These are phyloP conservation scores for Camellia oleifera DNA, from an alignment of 179 eudicot species.

Conservation along the genomic window DNA sequence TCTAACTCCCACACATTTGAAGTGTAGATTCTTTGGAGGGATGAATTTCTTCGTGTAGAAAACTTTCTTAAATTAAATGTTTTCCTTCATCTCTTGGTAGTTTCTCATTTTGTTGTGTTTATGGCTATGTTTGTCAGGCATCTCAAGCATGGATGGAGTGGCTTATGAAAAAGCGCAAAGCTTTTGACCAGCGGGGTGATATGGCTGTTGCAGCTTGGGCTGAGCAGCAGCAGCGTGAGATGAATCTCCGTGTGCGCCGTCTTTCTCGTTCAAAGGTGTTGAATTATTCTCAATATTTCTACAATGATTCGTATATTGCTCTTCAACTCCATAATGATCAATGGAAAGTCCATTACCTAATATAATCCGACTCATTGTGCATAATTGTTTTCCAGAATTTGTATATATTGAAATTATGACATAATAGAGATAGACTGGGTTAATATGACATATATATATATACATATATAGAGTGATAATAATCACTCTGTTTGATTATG, in stretches of 20 bases:
- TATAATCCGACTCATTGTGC: too few species aligned
- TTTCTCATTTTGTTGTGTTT: slow-evolving; percentile 11
- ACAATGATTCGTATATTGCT: background rate
- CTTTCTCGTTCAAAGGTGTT: slow-evolving; percentile 88
- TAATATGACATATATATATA: too few species aligned
- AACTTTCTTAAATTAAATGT: background rate
- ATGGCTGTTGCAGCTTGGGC: slow-evolving; percentile 99
- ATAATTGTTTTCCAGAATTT: too few species aligned
- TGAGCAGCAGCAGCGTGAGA: slow-evolving; percentile 95
- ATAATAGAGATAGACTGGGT: too few species aligned
- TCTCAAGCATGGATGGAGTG: slow-evolving; percentile 98
- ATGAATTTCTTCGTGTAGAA: background rate
- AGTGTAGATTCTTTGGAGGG: too few species aligned
- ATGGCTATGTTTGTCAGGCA: slow-evolving; percentile 44
- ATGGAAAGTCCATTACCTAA: too few species aligned
- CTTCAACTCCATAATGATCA: background rate
- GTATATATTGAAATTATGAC: too few species aligned
- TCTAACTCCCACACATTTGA: background rate
- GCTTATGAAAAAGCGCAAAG: slow-evolving; percentile 87
- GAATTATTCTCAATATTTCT: background rate
- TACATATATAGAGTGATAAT: too few species aligned
- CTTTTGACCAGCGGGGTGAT: slow-evolving; percentile 94
- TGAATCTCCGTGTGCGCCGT: slow-evolving; percentile 74
- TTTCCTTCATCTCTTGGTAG: background rate
- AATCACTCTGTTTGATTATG: too few species aligned